Base-by-base conservation (phyloP, 352 stramenopile species). In the Nothophytophthora sp. region DNA sequence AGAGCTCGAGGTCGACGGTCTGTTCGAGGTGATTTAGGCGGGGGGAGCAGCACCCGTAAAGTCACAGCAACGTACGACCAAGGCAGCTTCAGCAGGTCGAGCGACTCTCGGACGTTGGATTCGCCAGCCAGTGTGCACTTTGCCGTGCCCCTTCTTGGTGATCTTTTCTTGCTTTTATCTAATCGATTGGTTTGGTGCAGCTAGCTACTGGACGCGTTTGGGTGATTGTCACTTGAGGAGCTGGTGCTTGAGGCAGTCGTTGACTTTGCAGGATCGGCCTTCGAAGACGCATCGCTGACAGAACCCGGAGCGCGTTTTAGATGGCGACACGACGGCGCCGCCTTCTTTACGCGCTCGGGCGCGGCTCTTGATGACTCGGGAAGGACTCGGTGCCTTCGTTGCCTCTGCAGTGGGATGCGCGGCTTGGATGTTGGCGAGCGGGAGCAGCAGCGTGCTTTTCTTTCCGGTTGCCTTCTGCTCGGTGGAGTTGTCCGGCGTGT, bases 21-120 rank as follows among this genome's bases (percentile, higher is more conserved):
- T 94, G 29, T 94, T 88, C 33, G 81, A 87, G 55, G 34, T 93
- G 56, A 69, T 73, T 38, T 88, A 77, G 58, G 47, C n/a, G 57
- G 33, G 42, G 50, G 57, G n/a, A 58, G 53, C 37, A 56, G 38
- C 11, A 42, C 49, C 35, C 64, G 38, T 34, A 54, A 64, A 48
- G 28, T 15, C 24, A 20, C 19, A 9, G 28, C 2, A 28, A 51
- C 22, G 46, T 43, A 19, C 24, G n/a, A 23, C 34, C n/a, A 51
- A 29, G 33, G 22, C 11, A n/a, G n/a, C n/a, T n/a, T n/a, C n/a
- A n/a, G n/a, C n/a, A n/a, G n/a, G n/a, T n/a, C 16, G 19, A 47
- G 16, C 18, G 22, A 28, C 8, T 6, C 22, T 43, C 30, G 20
- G 2, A 35, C n/a, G n/a, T n/a, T 15, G 24, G 33, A 27, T 8